Evolutionary conservation across 2,329 filamentous ascomycete species (phyloP), one percentile per base, ranked within the genome.

Genomic region (Dothistroma septosporum): DNA sequence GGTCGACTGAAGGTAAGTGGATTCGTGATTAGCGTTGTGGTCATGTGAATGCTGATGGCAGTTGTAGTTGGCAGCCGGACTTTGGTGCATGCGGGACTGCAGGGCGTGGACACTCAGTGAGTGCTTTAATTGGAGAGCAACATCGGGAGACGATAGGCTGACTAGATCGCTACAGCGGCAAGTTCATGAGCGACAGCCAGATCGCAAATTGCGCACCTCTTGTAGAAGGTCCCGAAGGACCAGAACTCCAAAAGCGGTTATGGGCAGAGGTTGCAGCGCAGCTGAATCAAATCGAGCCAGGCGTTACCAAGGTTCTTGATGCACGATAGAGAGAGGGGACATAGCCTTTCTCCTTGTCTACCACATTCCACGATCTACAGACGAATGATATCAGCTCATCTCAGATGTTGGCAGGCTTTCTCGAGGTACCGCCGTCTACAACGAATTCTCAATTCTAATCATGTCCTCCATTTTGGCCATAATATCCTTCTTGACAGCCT

Each of bases 401-500:
- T 19, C n/a, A 44, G 41, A 3, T 16, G 41, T 44, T 6, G 16
- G 14, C 16, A 44, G 14, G 14, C 14, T 19, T 16, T 44, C n/a
- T 44, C 14, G n/a, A 19, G n/a, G 8, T n/a, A 44, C 5, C 14
- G 8, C n/a, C 56, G 14, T 32, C 60, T 63, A 73, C 41, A 71
- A 56, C 14, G 66, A 64, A 32, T 69, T 72, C 68, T 81, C 79
- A 66, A 80, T 71, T 57, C 67, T 67, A n/a, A 73, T 73, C 68
- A 80, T 66, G 57, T 74, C 72, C 44, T 66, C 73, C 73, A 81
- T 79, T 47, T 72, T 73, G 50, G 71, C 71, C 58, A 67, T 67
- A 46, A 82, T 76, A 47, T 69, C 73, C 69, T 76, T 70, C 75
- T 80, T 81, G n/a, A 73, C 75, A 33, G 66, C 74, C 35, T 80